phyloP scores from a whole-genome alignment of 805 yeast species.

The Metschnikowia matae region DNA sequence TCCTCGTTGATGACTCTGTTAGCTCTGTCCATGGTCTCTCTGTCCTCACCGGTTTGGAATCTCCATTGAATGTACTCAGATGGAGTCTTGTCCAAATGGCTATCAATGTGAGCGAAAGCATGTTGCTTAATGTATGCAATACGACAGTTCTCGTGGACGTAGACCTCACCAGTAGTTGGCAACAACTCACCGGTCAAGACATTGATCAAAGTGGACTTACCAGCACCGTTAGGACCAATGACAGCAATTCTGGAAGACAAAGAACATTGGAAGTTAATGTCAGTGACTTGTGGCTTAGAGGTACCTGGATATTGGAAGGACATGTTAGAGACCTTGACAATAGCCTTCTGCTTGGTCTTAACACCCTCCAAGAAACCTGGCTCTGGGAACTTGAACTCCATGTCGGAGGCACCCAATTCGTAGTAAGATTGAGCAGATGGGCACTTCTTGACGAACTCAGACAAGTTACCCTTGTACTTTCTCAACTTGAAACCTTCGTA shows the following conservation, averaged over 20 bases:
- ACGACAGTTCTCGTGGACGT: constrained; percentile 99
- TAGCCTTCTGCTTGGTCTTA: constrained; percentile 99
- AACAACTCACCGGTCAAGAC: constrained; percentile 99
- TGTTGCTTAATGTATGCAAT: constrained; percentile 99
- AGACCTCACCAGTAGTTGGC: constrained; percentile 98
- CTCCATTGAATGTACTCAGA: constrained; percentile 99
- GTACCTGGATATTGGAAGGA: constrained; percentile 99
- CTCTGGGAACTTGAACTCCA: constrained; percentile 97
- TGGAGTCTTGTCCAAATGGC: constrained; percentile 98
- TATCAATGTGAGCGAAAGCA: constrained; percentile 99
- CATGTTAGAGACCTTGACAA: constrained; percentile 96
- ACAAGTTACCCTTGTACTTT: constrained; percentile 99
- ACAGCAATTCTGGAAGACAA: constrained; percentile 99
- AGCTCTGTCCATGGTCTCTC: constrained; percentile 99
- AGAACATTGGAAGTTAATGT: constrained; percentile 97
- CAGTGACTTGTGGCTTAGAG: constrained; percentile 84
- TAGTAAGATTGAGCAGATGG: constrained; percentile 98
- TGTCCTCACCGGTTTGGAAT: constrained; percentile 99
- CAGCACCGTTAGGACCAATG: constrained; percentile 99
- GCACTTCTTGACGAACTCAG: constrained; percentile 97
- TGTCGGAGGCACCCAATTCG: constrained; percentile 97
- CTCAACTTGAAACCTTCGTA: constrained; percentile 99
- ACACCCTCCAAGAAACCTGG: constrained; percentile 99
- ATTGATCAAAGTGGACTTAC: constrained; percentile 98
- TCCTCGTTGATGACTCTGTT: constrained; percentile 95